Base-by-base conservation (phyloP, 176 grass and related monocot species). In the Lolium rigidum region DNA sequence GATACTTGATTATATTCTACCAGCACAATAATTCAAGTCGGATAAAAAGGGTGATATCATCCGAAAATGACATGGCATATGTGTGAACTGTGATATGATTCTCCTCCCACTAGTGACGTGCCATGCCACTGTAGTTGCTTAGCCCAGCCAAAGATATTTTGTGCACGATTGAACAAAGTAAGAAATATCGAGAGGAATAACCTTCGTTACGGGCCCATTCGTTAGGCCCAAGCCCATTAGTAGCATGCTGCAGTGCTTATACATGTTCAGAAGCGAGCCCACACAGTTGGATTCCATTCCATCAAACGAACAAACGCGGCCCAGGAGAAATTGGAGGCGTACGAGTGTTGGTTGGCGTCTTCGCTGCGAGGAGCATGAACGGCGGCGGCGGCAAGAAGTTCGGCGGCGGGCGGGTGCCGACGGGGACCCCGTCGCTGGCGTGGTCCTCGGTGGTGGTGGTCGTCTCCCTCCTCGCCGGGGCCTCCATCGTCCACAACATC, bases 371-470 rank as follows among this genome's bases (percentile, higher is more conserved):
- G 2, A 35, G 31, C 31, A 44, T 60, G 61, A 83, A 62, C 70
- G 48, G 48, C 74, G 72, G 70, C 67, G 70, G 77, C 25, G 58
- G 48, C 25, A 88, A 85, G 66, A 95, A 80, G 79, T 86, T 95
- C 61, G 82, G 88, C 3, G 90, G 93, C 18, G 85, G 93, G 4
- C 88, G 85, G 38, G 68, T 70, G 54, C 90, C 84, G 60, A 87
- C 75, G n/a, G 88, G 92, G 1, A 94, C 93, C 2, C 90, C 90
- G 17, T 97, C 90, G 10, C 90, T 89, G 4, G 90, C 83, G 10
- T 85, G 83, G 90, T 92, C 92, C 2, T 91, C 86, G 9, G 88
- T 92, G 22, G 80, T 90, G 18, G 90, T 92, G 4, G 90, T 94
- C 38, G 65, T 47, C 16, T 97, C 92, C 55, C 92, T 90, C 58